These are phyloP conservation scores for Nicotiana tomentosiformis DNA, from an alignment of 257 asterid genomes.

Conservation along the genomic window DNA sequence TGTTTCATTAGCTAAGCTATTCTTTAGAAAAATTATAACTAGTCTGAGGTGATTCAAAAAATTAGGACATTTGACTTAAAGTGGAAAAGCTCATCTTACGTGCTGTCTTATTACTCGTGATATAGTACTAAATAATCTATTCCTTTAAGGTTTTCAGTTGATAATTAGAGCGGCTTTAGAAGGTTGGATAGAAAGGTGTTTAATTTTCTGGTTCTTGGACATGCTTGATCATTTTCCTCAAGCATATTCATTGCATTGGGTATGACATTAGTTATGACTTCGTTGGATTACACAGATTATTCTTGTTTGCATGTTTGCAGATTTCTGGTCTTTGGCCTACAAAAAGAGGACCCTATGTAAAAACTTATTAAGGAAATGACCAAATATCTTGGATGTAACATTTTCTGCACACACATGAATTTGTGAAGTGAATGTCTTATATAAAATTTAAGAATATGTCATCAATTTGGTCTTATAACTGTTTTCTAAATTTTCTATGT, in stretches of 20 bases:
- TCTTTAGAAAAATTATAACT: background rate
- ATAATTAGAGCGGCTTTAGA: background rate
- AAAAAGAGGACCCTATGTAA: background rate
- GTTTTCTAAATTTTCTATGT: background rate
- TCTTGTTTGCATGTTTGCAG: background rate
- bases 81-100: background rate
- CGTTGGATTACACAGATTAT: background rate
- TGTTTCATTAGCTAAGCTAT: background rate
- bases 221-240: background rate
- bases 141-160: background rate
- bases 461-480: background rate
- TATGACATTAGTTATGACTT: background rate
- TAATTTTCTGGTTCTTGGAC: conserved; percentile 5
- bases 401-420: conserved; percentile 5
- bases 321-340: background rate
- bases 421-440: background rate
- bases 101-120: background rate
- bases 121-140: background rate
- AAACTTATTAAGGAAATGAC: background rate
- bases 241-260: background rate
- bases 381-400: background rate
- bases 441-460: background rate
- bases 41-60: background rate
- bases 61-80: background rate
- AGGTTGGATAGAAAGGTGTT: background rate